Conservation (phyloP, 179 eudicot species). For the Silene vulgaris region DNA sequence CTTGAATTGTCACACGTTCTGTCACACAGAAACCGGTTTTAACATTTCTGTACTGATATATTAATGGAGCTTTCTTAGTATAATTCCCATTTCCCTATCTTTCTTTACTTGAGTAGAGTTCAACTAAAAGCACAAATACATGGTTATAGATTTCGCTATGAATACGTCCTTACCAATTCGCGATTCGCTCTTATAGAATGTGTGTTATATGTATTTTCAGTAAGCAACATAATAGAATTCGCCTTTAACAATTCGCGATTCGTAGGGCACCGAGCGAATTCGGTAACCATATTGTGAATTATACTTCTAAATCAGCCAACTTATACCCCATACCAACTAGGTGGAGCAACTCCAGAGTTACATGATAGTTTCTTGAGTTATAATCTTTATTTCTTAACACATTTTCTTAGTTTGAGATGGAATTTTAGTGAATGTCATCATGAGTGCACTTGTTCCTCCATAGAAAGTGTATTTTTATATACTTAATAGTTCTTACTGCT, state of each 20-base stretch:
- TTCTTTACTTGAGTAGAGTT: no score
- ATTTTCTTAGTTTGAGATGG: neutral
- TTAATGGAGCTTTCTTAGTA: no score
- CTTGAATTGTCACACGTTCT: constrained; percentile 24
- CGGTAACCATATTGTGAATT: neutral
- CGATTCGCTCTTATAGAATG: no score
- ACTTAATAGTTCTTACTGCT: neutral
- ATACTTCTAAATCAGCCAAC: neutral
- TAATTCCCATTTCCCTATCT: neutral
- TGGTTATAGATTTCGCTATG: no score
- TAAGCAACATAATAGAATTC: no score
- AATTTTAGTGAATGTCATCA: neutral
- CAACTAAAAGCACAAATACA: no score
- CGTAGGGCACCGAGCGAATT: no score
- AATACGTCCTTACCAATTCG: no score
- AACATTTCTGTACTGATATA: no score
- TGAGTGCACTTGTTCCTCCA: neutral
- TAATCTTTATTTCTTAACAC: neutral
- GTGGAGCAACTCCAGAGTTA: neutral
- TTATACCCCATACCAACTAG: neutral
- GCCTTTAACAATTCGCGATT: no score
- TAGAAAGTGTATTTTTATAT: neutral
- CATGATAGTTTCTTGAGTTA: neutral
- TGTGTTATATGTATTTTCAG: no score
- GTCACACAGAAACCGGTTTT: neutral